Evolutionary conservation across 164 flowering plant species (phyloP), one percentile per base, ranked within the genome.

Genomic region (Magnolia officinalis): DNA sequence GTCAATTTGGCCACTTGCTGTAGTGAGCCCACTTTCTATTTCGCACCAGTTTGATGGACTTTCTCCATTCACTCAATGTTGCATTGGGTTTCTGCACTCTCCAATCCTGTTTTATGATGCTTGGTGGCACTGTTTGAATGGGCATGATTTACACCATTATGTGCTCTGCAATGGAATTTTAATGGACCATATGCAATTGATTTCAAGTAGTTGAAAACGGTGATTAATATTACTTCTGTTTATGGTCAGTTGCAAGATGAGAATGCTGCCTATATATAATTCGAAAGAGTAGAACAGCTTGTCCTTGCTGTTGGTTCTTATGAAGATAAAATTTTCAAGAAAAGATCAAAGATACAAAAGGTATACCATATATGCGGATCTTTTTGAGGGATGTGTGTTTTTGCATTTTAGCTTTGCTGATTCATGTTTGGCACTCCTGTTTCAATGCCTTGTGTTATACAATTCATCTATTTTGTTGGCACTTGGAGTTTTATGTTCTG

Each of bases 271-370:
- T 88, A 83, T 63, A 52, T 88, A 6, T 85, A 88, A 13, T 58
- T 87, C 2, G 82, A 83, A 63, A 75, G 90, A 67, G 82, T 88
- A 2, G 90, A 89, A 74, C 85, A 75, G 52, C 85, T 87, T 67
- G 83, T 89, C 0, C 82, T 81, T 11, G 14, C 72, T 2, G 83
- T 88, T 16, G 88, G 92, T 6, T 7, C 72, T 0, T 87, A 73
- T 58, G 91, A 90, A 73, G 90, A 86, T 0, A 64, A 75, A 8
- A 88, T 90, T 49, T 88, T 90, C 75, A 79, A 77, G 75, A 87
- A 87, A 78, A 83, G 93, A 75, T 51, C 78, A 21, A 80, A 77
- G 13, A 5, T 78, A 8, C 55, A 78, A 10, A 80, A 70, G 58
- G 72, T 70, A 18, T 68, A 37, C 45, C 45, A 37, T 4, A 37